Evolutionary conservation across 2,329 filamentous ascomycete genomes (phyloP), one percentile per base, ranked within the genome.

Genomic region (Cadophora luteo-olivacea): DNA sequence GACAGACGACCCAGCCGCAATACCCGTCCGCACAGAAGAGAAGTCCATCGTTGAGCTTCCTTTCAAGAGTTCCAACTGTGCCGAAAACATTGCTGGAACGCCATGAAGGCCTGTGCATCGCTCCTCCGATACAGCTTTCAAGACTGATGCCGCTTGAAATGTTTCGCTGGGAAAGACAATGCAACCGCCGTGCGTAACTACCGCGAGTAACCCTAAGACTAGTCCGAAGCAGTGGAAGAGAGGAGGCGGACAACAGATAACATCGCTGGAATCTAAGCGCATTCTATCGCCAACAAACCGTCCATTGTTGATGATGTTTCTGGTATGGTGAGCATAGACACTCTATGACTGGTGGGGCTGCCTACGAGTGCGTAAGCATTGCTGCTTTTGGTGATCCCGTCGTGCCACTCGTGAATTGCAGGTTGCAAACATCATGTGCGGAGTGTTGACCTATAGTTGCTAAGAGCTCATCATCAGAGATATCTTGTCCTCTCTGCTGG

Each of bases 331-430:
- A 29, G 25, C 16, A 11, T 12, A 25, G 11, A n/a, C 12, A 16
- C 12, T 16, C 11, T 45, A 2, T 45, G 12, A 45, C 41, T 45
- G 41, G 7, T 38, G 36, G 7, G 16, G 41, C 14, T 16, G 16
- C 69, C 51, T 51, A 72, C 73, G 76, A 73, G 61, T 80, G 79
- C 3, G 90, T 92, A 75, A 93, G 82, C 89, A 92, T 92, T 33
- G 91, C 89, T 1, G 91, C 91, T 75, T 93, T 93, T 55, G 91
- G 91, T 41, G 87, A 83, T 1, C 91, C 91, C 0, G 91, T 93
- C 3, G 91, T 92, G n/a, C 91, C 91, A 74, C 89, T 85, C 14
- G 91, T 93, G 79, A 92, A 93, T 74, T 92, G 90, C 52, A 93
- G 82, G 75, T 92, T 93, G 78, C 89, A 91, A 1, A 92, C 89